These are phyloP conservation scores for Cladorrhinum sp. DNA, from an alignment of 2,329 filamentous ascomycete species.

Conservation along the genomic window DNA sequence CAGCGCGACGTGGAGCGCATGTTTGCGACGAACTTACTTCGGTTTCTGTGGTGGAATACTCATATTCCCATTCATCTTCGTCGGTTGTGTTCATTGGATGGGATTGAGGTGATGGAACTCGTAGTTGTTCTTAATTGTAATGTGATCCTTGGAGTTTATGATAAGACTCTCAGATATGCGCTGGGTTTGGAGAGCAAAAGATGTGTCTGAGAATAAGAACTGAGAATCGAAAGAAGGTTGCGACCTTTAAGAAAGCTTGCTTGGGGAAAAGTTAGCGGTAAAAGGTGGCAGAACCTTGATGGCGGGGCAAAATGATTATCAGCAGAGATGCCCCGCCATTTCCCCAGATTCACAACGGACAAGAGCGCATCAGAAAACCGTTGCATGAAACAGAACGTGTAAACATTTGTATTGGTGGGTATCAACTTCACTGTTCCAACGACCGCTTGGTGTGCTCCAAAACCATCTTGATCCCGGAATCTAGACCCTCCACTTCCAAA, in stretches of 20 bases:
- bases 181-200: not conserved
- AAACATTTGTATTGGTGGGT: constrained; percentile 15
- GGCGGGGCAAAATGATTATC: not conserved
- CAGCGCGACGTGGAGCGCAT: not conserved
- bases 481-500: constrained; percentile 48
- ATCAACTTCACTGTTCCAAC: constrained; percentile 31
- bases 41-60: constrained; percentile 62
- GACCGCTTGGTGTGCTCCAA: constrained; percentile 49
- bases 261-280: constrained; percentile 29
- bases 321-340: not conserved
- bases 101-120: not conserved
- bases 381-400: not conserved
- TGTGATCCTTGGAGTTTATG: no score
- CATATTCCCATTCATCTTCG: constrained; percentile 64
- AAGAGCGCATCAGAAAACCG: not conserved
- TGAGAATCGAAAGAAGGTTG: not conserved
- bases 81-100: constrained; percentile 31
- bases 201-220: not conserved
- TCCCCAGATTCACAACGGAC: not conserved
- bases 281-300: constrained; percentile 27
- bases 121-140: not conserved
- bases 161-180: no score
- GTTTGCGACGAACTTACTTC: constrained; percentile 44
- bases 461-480: constrained; percentile 54
- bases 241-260: not conserved